phyloP scores from a whole-genome alignment of 2,329 filamentous ascomycete genomes.

The Cladosporium sphaerospermum region DNA sequence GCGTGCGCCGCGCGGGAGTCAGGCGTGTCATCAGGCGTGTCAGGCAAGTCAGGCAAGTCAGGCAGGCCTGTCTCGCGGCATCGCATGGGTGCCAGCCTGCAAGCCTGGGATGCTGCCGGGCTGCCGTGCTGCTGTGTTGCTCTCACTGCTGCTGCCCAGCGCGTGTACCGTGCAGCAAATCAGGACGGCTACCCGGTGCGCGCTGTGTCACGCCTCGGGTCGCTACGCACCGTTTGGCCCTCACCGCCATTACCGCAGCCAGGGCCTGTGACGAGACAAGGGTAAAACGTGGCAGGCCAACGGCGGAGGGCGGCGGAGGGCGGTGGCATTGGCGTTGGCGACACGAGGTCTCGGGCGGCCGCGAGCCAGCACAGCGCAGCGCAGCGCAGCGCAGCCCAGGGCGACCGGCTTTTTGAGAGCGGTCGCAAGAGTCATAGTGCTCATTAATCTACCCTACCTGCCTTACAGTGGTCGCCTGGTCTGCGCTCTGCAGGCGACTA shows the following conservation, averaged over 20 bases:
- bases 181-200: conserved; percentile 3
- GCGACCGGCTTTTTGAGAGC: too few species aligned
- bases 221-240: conserved; percentile 3
- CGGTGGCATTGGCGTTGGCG: background rate
- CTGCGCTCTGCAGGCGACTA: too few species aligned
- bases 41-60: too few species aligned
- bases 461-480: too few species aligned
- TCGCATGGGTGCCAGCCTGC: conserved; percentile 2
- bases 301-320: background rate
- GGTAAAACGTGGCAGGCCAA: conserved; percentile 10
- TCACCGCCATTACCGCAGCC: conserved; percentile 2
- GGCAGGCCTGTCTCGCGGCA: conserved; percentile 1
- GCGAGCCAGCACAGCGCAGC: background rate
- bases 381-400: too few species aligned
- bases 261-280: conserved; percentile 10
- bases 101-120: background rate
- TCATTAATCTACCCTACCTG: too few species aligned
- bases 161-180: conserved; percentile 9
- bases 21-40: too few species aligned
- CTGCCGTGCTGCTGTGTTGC: too few species aligned
- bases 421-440: too few species aligned
- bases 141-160: background rate
- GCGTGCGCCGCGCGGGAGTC: too few species aligned
- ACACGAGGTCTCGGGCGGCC: background rate
- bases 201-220: conserved; percentile 5